Conservation (phyloP, 2,329 filamentous ascomycete genomes). For the Capronia coronata region DNA sequence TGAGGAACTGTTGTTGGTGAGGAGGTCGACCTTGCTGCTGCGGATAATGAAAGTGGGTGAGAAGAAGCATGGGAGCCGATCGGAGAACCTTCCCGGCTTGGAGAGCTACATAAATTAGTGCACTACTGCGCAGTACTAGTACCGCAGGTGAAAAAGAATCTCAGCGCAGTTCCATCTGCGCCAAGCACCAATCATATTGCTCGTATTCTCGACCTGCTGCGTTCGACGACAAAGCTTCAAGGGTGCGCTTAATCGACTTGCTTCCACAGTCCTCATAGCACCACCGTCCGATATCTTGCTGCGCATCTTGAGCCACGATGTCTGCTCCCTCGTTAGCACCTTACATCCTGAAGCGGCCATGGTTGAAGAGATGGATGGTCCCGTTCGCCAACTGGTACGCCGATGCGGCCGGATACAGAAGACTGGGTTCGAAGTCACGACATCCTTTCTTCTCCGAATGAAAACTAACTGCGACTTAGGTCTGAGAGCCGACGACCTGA, state of each 20-base stretch:
- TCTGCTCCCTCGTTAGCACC: conserved; percentile 66
- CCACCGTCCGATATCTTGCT: not conserved
- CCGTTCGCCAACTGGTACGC: conserved; percentile 84
- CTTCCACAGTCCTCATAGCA: not conserved
- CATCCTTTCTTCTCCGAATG: not conserved
- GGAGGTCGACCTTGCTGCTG: not conserved
- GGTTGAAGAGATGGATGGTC: conserved; percentile 70
- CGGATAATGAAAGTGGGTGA: conserved; percentile 15
- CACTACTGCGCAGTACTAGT: no score
- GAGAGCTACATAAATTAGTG: no score
- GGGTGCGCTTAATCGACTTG: not conserved
- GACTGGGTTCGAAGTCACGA: conserved; percentile 77
- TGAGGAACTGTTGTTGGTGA: conserved; percentile 1
- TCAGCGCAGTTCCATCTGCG: no score
- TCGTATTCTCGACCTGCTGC: not conserved
- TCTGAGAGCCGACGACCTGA: conserved; percentile 82
- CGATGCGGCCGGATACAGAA: conserved; percentile 84
- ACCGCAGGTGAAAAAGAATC: no score
- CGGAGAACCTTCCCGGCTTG: conserved; percentile 14
- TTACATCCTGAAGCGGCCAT: conserved; percentile 76
- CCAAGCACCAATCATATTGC: conserved; percentile 1
- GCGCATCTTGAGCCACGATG: conserved; percentile 47
- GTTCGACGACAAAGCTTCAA: not conserved
- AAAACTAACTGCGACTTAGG: conserved; percentile 21
- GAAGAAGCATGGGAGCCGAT: conserved; percentile 1